Percentiles rank a stretch among this genome's conserved stretches.
These are phyloP conservation scores for Termitomyces eurrhizus DNA, from an alignment of 768 basidiomycete species.

Conservation along the genomic window DNA sequence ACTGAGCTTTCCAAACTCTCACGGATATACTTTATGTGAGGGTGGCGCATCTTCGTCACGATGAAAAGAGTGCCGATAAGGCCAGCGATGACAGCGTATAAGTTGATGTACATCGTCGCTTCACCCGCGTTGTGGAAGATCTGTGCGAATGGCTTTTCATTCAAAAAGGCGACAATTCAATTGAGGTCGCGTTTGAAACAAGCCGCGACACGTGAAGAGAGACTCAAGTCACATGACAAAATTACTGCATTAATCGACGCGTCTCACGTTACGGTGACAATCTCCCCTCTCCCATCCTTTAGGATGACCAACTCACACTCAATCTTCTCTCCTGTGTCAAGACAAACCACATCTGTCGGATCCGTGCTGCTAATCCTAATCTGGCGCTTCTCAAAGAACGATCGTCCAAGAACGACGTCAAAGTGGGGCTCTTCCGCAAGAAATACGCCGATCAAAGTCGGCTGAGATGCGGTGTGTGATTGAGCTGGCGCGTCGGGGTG, in stretches of 20 bases:
- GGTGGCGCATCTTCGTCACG: conserved; percentile 11
- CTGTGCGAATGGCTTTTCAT: not conserved
- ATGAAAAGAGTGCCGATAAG: not conserved
- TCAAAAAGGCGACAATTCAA: not conserved
- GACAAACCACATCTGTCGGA: conserved; percentile 84
- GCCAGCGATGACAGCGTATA: not conserved
- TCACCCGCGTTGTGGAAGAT: not conserved
- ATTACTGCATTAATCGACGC: conserved; percentile 1
- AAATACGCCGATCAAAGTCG: conserved; percentile 62
- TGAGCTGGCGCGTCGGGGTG: conserved; percentile 25
- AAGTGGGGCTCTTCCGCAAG: conserved; percentile 95
- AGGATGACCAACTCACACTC: conserved; percentile 91
- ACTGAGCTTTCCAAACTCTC: not conserved
- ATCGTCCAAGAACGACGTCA: conserved; percentile 88
- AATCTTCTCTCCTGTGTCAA: conserved; percentile 89
- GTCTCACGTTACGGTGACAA: conserved; percentile 81
- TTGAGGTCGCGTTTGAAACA: conserved; percentile 5
- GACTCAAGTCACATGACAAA: not conserved
- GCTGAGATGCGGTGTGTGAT: conserved; percentile 26
- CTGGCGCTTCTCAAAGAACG: conserved; percentile 78
- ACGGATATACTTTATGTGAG: not conserved
- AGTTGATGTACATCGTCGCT: not conserved
- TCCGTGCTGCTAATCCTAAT: conserved; percentile 81
- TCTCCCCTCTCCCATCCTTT: conserved; percentile 86
- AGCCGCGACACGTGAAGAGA: not conserved